Percentiles rank a stretch among this genome's conserved stretches.
phyloP scores from a whole-genome alignment of 805 yeast genomes.

The Starmerella gropengiesseri region DNA sequence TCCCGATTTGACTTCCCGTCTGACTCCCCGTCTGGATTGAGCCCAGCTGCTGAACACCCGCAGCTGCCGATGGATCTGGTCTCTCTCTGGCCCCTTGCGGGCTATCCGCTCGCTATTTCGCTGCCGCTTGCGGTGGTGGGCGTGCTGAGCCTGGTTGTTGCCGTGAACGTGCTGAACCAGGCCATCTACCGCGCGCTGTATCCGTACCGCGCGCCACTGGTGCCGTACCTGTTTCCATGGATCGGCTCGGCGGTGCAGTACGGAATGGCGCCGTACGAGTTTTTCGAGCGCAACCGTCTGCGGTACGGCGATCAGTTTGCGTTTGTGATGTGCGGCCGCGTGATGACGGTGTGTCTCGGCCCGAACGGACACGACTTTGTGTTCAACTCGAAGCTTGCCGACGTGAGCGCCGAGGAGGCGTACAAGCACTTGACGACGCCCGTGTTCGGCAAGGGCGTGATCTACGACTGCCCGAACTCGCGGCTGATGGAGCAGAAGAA shows the following conservation, averaged over 20 bases:
- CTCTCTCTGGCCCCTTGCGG: slow-evolving; percentile 1
- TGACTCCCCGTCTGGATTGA: background rate
- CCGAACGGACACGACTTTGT: slow-evolving; percentile 97
- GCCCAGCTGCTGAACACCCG: too few relatives aligned
- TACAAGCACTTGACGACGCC: slow-evolving; percentile 98
- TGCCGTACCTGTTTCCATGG: slow-evolving; percentile 91
- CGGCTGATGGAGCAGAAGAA: slow-evolving; percentile 97
- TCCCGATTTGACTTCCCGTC: background rate
- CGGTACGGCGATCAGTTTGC: slow-evolving; percentile 91
- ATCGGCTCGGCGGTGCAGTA: slow-evolving; percentile 80
- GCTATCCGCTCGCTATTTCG: slow-evolving; percentile 11
- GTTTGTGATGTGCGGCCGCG: slow-evolving; percentile 76
- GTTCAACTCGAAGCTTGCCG: slow-evolving; percentile 76
- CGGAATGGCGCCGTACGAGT: slow-evolving; percentile 89
- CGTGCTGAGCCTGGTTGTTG: slow-evolving; percentile 18
- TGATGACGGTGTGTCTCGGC: slow-evolving; percentile 91
- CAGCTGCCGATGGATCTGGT: slow-evolving; percentile 1
- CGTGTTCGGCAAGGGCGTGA: slow-evolving; percentile 93
- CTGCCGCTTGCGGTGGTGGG: slow-evolving; percentile 23
- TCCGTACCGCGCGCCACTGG: slow-evolving; percentile 76
- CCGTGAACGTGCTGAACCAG: slow-evolving; percentile 30
- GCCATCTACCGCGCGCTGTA: slow-evolving; percentile 25
- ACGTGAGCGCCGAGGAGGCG: slow-evolving; percentile 93
- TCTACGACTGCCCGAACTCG: slow-evolving; percentile 90
- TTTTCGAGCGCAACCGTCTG: slow-evolving; percentile 64